Base-by-base conservation (phyloP, 202 grass and related monocot species). In the Brachypodium distachyon region DNA sequence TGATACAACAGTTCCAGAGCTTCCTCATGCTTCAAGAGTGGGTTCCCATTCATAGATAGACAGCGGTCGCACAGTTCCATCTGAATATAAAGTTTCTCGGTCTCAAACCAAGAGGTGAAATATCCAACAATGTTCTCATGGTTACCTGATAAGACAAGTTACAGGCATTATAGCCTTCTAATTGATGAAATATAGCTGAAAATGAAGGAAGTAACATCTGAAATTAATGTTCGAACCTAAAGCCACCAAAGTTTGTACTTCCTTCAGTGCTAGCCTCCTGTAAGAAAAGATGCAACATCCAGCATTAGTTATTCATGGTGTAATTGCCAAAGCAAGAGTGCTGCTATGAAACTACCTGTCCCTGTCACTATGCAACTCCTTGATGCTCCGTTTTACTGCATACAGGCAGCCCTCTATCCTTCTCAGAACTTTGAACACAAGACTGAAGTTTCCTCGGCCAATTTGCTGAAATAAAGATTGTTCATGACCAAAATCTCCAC, bases 81-180 rank as follows among this genome's bases (percentile, higher is more conserved):
- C 83, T 99, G 96, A 88, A 99, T 95, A 81, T 74, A 93, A 19
- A 95, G 85, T 36, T 89, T 85, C 36, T 89, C 83, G 47, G 92
- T 90, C 84, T 99, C 96, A 83, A 95, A 99, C 96, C 96, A 99
- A 61, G 96, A 95, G 51, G 77, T 92, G 87, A 92, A 95, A 73
- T 99, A 99, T 69, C 87, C 81, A 76, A 99, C 83, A 73, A 99
- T 90, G 63, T 95, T 99, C 70, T 99, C 89, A 83, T 99, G 91
- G 62, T 65, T 83, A 69, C 94, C 94, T 97, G 84, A 9, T 73
- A 83, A 80, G 7, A 83, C 66, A 83, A 50, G 50, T 32, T 13
- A 59, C 34, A 28, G 13, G 48, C 27, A 42, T 84, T 78, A 84
- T 19, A 70, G 50, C 23, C 11, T 18, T 78, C 16, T 26, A 47